Conservation (phyloP, 306 rosid genomes). For the Prosopis cineraria region DNA sequence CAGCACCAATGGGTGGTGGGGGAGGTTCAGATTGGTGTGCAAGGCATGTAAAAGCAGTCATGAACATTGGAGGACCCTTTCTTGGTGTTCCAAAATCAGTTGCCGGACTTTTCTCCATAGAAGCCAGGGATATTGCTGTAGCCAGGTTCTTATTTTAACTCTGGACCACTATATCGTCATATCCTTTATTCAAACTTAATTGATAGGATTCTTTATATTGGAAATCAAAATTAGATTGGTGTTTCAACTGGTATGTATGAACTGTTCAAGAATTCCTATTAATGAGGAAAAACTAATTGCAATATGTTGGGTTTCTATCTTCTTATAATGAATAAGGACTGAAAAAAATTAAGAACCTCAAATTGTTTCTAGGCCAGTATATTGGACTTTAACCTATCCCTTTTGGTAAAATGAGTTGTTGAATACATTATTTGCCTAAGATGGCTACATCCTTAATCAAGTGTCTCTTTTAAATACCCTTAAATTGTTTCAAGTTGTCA, state of each 20-base stretch:
- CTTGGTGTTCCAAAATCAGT: slow-evolving; percentile 30
- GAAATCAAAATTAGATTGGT: not conserved
- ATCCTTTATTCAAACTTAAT: not conserved
- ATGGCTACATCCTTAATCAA: not conserved
- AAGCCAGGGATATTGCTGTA: slow-evolving; percentile 6
- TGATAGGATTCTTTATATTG: not conserved
- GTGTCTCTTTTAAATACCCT: not conserved
- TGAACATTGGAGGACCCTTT: slow-evolving; percentile 86
- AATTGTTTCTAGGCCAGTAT: not conserved
- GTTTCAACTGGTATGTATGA: not conserved
- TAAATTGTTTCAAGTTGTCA: not conserved
- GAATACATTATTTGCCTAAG: not conserved
- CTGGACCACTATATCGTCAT: no score
- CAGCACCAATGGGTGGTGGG: slow-evolving; percentile 77
- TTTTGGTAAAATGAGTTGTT: no score
- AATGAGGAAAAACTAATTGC: not conserved
- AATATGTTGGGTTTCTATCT: not conserved
- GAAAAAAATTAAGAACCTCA: not conserved
- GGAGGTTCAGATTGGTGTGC: slow-evolving; percentile 91
- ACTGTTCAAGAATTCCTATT: not conserved
- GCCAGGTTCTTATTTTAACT: not conserved
- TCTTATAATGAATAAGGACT: not conserved
- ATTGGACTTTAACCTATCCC: not conserved
- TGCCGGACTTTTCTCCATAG: slow-evolving; percentile 6
- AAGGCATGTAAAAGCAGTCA: slow-evolving; percentile 71